A percentile compares a stretch with the other conserved stretches of the same genome.
These are phyloP conservation scores for Papiliotrema fonsecae DNA, from an alignment of 1,284 basidiomycete species.

Conservation along the genomic window DNA sequence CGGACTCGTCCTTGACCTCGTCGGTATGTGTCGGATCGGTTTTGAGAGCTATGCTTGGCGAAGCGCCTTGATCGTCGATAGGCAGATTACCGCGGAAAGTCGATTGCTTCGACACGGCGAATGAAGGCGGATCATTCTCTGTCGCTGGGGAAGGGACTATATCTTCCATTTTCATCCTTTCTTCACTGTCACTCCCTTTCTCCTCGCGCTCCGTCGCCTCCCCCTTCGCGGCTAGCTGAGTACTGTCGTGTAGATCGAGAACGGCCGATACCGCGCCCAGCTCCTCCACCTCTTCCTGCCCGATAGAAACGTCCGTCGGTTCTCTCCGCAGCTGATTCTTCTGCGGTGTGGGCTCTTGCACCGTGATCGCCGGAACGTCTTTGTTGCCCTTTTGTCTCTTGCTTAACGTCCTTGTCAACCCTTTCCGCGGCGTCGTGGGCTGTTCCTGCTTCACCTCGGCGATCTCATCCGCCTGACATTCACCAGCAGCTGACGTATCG, in stretches of 20 bases:
- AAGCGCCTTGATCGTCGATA: too few relatives aligned
- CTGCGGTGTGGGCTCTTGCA: constrained; percentile 4
- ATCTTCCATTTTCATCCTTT: constrained; percentile 12
- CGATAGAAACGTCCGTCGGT: not conserved
- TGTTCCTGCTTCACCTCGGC: not conserved
- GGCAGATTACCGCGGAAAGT: too few relatives aligned
- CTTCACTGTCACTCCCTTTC: too few relatives aligned
- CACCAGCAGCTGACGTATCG: too few relatives aligned
- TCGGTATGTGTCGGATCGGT: too few relatives aligned
- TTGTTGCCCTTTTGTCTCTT: not conserved
- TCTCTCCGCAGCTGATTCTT: not conserved
- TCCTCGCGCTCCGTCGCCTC: not conserved
- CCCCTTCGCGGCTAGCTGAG: not conserved
- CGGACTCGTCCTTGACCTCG: too few relatives aligned
- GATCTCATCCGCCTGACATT: constrained; percentile 9
- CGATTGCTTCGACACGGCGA: constrained; percentile 13
- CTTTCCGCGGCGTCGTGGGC: not conserved
- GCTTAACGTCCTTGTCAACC: constrained; percentile 1
- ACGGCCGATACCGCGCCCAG: not conserved
- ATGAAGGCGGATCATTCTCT: constrained; percentile 30
- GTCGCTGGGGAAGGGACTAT: constrained; percentile 36
- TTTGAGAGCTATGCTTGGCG: too few relatives aligned
- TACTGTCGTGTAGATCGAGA: not conserved
- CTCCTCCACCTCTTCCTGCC: not conserved
- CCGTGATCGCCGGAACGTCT: constrained; percentile 1